A percentile compares a stretch with the other conserved stretches of the same genome.
These are phyloP conservation scores for Leishmania braziliensis DNA, from an alignment of 208 protist species.

Conservation along the genomic window DNA sequence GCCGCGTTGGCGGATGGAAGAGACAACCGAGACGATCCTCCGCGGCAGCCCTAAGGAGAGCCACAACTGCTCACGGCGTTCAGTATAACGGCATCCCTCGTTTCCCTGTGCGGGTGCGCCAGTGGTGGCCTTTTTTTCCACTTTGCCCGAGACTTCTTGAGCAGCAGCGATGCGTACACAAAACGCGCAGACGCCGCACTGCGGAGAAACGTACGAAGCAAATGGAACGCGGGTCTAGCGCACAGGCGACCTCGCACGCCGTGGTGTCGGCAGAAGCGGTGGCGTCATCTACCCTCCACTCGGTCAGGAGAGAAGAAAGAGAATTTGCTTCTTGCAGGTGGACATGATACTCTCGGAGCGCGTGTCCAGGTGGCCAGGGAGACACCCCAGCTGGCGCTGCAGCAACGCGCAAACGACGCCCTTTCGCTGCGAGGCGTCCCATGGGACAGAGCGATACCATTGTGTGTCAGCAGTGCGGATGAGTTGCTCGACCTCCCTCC, in stretches of 20 bases:
- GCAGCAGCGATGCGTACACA: background rate
- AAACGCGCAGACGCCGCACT: too few relatives aligned
- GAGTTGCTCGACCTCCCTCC: slow-evolving; percentile 30
- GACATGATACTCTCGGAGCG: slow-evolving; percentile 9
- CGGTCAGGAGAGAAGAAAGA: slow-evolving; percentile 42
- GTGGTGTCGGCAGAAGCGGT: background rate
- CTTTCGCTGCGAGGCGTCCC: slow-evolving; percentile 32
- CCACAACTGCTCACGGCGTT: background rate
- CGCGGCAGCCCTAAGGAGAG: background rate
- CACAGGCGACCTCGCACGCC: background rate
- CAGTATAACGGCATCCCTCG: background rate
- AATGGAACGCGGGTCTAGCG: background rate
- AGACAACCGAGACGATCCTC: background rate
- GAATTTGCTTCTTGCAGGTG: slow-evolving; percentile 51
- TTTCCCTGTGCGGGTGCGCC: background rate
- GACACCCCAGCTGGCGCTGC: slow-evolving; percentile 38
- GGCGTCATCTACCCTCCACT: background rate
- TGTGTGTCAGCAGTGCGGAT: slow-evolving; percentile 27
- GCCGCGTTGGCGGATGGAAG: background rate
- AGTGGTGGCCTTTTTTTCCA: background rate
- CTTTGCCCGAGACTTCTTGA: background rate
- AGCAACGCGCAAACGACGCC: slow-evolving; percentile 48
- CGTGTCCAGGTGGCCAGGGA: slow-evolving; percentile 9
- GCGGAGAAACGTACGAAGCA: background rate
- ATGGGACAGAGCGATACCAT: slow-evolving; percentile 35